These are phyloP conservation scores for Fusarium lateritium DNA, from an alignment of 2,329 filamentous ascomycete genomes.

Conservation along the genomic window DNA sequence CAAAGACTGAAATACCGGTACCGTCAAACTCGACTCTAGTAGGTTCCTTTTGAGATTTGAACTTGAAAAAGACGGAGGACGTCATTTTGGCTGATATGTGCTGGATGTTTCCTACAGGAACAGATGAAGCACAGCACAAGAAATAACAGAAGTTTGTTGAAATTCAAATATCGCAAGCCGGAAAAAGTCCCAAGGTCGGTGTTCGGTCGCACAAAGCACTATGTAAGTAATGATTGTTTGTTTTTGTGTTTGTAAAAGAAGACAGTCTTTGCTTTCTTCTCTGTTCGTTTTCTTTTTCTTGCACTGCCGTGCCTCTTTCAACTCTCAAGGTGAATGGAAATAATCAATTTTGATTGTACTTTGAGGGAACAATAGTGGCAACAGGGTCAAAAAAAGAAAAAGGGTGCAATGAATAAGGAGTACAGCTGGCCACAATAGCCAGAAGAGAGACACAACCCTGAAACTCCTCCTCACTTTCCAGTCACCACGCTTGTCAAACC, in stretches of 20 bases:
- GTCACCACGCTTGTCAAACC: constrained; percentile 53
- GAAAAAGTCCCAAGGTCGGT: constrained; percentile 28
- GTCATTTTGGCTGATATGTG: constrained; percentile 74
- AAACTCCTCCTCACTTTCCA: constrained; percentile 56
- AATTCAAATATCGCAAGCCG: constrained; percentile 40
- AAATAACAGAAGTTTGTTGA: constrained; percentile 41
- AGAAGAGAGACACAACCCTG: constrained; percentile 55
- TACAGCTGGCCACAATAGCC: constrained; percentile 57
- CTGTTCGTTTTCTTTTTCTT: constrained; percentile 54
- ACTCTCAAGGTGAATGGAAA: constrained; percentile 56
- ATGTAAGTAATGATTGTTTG: constrained; percentile 53
- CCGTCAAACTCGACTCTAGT: constrained; percentile 97
- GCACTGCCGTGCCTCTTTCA: constrained; percentile 58
- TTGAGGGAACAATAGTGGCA: constrained; percentile 54
- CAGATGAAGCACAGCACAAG: constrained; percentile 45
- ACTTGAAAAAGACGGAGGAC: constrained; percentile 99
- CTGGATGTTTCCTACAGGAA: constrained; percentile 49
- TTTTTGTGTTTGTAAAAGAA: constrained; percentile 47
- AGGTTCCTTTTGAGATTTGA: constrained; percentile 98
- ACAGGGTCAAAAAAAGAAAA: constrained; percentile 52
- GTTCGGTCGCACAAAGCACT: constrained; percentile 51
- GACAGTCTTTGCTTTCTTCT: constrained; percentile 48
- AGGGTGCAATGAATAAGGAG: constrained; percentile 57
- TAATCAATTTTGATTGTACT: constrained; percentile 70
- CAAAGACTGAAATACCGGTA: constrained; percentile 97